A percentile compares a stretch with the other conserved stretches of the same genome.
Evolutionary conservation across 257 asterid genomes (phyloP).

Genomic region (Solanum pimpinellifolium): DNA sequence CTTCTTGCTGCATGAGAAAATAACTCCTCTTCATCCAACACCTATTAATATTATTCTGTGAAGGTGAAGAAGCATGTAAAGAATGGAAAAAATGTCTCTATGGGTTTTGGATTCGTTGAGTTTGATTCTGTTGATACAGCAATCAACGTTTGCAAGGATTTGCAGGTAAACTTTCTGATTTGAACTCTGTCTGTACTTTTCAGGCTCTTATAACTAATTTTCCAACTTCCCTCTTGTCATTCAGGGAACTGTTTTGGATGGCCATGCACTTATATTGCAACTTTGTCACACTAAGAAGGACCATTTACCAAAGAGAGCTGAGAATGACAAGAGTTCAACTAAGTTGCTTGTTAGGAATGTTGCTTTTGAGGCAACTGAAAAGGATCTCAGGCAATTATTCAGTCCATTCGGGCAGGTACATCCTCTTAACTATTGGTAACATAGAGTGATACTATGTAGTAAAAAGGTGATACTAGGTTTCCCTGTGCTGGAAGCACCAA

Average conservation of each 20-base stretch:
- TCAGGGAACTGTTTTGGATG: conserved; percentile 87
- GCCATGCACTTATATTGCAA: conserved; percentile 87
- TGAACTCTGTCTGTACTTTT: background rate
- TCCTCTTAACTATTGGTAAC: background rate
- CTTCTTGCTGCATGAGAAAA: background rate
- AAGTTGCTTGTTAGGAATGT: conserved; percentile 86
- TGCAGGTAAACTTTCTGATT: conserved; percentile 40
- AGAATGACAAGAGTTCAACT: conserved; percentile 60
- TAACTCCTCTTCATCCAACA: background rate
- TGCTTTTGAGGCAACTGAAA: conserved; percentile 93
- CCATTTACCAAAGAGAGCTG: conserved; percentile 25
- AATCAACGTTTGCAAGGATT: conserved; percentile 53
- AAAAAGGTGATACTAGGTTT: background rate
- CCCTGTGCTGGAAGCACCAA: background rate
- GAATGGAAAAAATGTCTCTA: conserved; percentile 81
- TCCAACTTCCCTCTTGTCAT: conserved; percentile 5
- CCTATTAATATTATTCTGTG: background rate
- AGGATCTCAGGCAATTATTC: conserved; percentile 79
- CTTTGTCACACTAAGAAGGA: conserved; percentile 70
- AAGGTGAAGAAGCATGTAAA: conserved; percentile 84
- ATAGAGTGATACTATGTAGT: background rate
- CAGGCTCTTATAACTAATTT: background rate
- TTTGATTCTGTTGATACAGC: conserved; percentile 83
- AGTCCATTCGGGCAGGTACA: conserved; percentile 88
- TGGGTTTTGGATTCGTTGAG: conserved; percentile 93